phyloP scores from a whole-genome alignment of 208 protist genomes.

The Tritrichomonas musculus region DNA sequence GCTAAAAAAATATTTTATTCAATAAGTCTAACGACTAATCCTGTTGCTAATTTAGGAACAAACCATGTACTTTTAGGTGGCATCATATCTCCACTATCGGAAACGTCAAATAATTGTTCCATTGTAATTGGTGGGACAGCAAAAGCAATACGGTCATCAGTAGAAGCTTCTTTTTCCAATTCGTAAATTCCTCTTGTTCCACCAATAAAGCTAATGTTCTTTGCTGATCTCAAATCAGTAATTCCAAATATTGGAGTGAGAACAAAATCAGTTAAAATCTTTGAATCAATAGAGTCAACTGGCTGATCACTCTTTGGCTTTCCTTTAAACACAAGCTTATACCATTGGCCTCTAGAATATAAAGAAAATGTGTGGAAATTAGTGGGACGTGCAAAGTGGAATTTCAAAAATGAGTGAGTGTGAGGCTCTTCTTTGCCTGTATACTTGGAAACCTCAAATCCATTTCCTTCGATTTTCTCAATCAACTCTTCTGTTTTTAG shows the following conservation, averaged over 20 bases:
- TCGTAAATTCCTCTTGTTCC: neutral
- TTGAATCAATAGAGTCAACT: constrained; percentile 11
- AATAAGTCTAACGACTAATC: neutral
- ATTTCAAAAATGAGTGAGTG: neutral
- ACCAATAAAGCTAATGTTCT: constrained; percentile 5
- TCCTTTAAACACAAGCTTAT: neutral
- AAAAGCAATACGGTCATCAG: neutral
- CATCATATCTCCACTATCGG: constrained; percentile 17
- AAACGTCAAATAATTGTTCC: constrained; percentile 15
- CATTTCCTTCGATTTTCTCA: neutral
- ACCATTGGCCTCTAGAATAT: neutral
- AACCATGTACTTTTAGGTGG: constrained; percentile 36
- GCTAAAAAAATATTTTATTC: neutral
- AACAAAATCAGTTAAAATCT: constrained; percentile 25
- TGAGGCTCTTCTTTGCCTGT: neutral
- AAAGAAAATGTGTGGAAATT: neutral
- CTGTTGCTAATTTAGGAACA: constrained; percentile 4
- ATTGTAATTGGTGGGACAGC: neutral
- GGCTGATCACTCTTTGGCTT: neutral
- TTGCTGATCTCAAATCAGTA: neutral
- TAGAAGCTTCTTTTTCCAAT: neutral
- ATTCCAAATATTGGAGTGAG: constrained; percentile 31
- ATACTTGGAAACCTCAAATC: neutral
- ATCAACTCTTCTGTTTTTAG: neutral
- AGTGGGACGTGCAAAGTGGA: neutral